phyloP scores from a whole-genome alignment of 2,329 filamentous ascomycete genomes.

The Sphaerulina musiva region DNA sequence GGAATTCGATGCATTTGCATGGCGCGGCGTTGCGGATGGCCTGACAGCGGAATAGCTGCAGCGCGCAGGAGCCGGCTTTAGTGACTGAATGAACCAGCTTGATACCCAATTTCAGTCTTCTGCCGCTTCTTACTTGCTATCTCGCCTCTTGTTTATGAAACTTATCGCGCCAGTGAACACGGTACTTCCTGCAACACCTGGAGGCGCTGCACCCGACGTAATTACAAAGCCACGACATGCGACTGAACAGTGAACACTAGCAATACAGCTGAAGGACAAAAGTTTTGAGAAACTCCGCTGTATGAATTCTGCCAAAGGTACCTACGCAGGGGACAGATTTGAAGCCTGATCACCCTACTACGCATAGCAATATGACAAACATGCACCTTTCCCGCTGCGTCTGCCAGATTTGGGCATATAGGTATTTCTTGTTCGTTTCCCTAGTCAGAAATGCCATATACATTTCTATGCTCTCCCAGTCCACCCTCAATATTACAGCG shows the following conservation, averaged over 20 bases:
- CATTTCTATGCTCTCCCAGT: conserved; percentile 13
- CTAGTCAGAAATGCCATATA: conserved; percentile 10
- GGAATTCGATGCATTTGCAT: conserved; percentile 15
- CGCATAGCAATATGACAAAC: not conserved
- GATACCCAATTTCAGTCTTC: conserved; percentile 20
- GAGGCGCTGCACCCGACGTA: not conserved
- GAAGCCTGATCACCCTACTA: not conserved
- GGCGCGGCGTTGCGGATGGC: conserved; percentile 18
- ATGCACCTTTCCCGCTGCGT: conserved; percentile 4
- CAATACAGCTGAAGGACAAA: too few relatives aligned
- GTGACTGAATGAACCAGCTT: conserved; percentile 22
- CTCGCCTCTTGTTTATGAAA: not conserved
- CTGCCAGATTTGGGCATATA: conserved; percentile 3
- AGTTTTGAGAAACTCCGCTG: too few relatives aligned
- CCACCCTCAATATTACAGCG: conserved; percentile 10
- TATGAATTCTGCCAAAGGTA: too few relatives aligned
- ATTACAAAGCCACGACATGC: not conserved
- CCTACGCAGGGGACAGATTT: not conserved
- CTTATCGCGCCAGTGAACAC: not conserved
- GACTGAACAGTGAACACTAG: not conserved
- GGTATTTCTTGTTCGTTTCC: conserved; percentile 5
- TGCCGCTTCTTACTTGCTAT: not conserved
- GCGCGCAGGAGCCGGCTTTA: conserved; percentile 13
- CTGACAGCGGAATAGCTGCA: conserved; percentile 10
- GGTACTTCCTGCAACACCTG: too few relatives aligned